A percentile compares a stretch with the other conserved stretches of the same genome.
phyloP scores from a whole-genome alignment of 2,329 filamentous ascomycete genomes.

The Ophiostoma quercus region DNA sequence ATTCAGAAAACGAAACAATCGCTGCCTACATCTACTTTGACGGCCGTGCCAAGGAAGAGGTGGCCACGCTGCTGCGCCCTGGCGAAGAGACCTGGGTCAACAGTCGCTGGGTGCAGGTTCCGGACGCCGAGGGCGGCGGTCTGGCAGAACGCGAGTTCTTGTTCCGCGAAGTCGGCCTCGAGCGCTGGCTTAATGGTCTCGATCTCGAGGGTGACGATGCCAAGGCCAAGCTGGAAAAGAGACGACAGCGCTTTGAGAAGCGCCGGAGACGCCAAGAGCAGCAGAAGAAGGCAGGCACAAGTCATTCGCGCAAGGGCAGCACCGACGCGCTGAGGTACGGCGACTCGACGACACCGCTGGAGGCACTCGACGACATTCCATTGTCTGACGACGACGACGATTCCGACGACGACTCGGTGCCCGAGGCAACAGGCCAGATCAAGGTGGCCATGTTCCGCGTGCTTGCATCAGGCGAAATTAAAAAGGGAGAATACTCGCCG shows the following conservation, averaged over 20 bases:
- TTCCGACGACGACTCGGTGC: constrained; percentile 73
- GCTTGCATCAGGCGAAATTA: constrained; percentile 91
- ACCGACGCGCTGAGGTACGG: constrained; percentile 70
- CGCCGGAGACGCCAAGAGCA: constrained; percentile 54
- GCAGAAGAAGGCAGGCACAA: constrained; percentile 34
- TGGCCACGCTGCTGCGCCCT: constrained; percentile 83
- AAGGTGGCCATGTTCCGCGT: constrained; percentile 96
- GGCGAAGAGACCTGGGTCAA: constrained; percentile 99
- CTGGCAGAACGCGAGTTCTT: constrained; percentile 94
- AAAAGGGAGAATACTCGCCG: constrained; percentile 94
- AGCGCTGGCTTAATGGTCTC: constrained; percentile 92
- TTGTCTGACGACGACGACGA: constrained; percentile 69
- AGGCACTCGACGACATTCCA: constrained; percentile 57
- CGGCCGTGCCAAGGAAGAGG: constrained; percentile 89
- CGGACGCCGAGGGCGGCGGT: constrained; percentile 83
- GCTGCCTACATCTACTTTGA: constrained; percentile 98
- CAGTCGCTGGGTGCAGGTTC: constrained; percentile 93
- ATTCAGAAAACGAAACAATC: constrained; percentile 92
- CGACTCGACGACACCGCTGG: constrained; percentile 68
- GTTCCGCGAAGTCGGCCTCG: constrained; percentile 92
- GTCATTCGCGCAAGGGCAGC: constrained; percentile 29
- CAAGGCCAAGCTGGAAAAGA: constrained; percentile 83
- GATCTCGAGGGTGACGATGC: constrained; percentile 92
- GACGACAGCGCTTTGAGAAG: constrained; percentile 71
- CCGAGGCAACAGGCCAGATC: constrained; percentile 94